Base-by-base conservation (phyloP, 2,329 filamentous ascomycete species). In the Pochonia chlamydosporia region DNA sequence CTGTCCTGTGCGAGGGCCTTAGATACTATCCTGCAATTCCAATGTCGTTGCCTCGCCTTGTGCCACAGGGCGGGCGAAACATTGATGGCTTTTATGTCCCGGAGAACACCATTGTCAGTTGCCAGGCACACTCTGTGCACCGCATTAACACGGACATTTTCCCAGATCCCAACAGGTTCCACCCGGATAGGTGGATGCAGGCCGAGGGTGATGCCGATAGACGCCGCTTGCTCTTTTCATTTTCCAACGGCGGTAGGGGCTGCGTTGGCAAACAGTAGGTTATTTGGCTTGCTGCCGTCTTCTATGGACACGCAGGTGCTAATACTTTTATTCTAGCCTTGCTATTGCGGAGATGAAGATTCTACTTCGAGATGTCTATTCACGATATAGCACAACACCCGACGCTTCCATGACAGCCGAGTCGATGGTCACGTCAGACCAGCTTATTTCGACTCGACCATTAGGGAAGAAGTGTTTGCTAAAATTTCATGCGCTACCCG, bases 101-200 rank as follows among this genome's bases (percentile, higher is more conserved):
- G 0, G 70, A 62, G 33, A 66, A 69, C 5, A 77, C 78, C 1
- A 71, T 81, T 35, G 80, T 82, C 43, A 82, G 80, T 58, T 76
- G 74, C 52, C 81, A 84, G 62, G 75, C 81, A 1, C 79, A 75
- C 57, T 82, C 79, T 10, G 69, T 82, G 28, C 78, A 84, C 52
- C 73, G 75, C 18, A 68, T 81, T 47, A 76, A 84, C 53, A 62
- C 67, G 10, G 74, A 82, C 47, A 84, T 89, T 1, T 97, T 95
- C 61, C 82, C 85, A 1, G 77, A 90, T 37, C 86, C 90, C 0
- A 86, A 95, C 50, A 67, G 64, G 5, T 96, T 91, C 60, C 74
- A 84, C 43, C 91, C 91, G 0, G 87, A 92, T 48, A 78, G 92
- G 55, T 96, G 91, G 91, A 78, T 96, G 53, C 81, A 76, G 14